These are phyloP conservation scores for Boletellus ananas DNA, from an alignment of 768 basidiomycete species.

Conservation along the genomic window DNA sequence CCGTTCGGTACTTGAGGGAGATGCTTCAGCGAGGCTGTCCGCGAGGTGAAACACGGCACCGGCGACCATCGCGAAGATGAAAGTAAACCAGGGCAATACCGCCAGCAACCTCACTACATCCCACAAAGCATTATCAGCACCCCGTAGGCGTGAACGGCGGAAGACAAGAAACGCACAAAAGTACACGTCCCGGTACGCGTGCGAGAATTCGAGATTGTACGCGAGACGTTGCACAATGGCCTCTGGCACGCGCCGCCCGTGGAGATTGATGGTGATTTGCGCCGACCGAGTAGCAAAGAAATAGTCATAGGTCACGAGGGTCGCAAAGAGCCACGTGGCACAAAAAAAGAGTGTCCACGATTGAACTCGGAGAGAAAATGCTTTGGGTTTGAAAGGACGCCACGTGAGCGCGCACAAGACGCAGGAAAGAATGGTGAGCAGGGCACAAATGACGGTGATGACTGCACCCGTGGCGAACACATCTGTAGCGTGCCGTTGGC, in stretches of 20 bases:
- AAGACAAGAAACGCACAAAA: slow-evolving; percentile 36
- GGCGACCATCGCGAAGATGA: slow-evolving; percentile 38
- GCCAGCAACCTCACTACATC: slow-evolving; percentile 45
- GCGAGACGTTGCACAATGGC: slow-evolving; percentile 36
- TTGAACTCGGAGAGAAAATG: slow-evolving; percentile 29
- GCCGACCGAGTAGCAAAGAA: slow-evolving; percentile 45
- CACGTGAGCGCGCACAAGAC: slow-evolving; percentile 25
- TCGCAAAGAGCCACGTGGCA: slow-evolving; percentile 45
- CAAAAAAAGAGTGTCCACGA: slow-evolving; percentile 39
- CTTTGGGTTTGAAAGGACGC: slow-evolving; percentile 2
- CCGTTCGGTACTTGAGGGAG: neutral
- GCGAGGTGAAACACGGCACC: slow-evolving; percentile 35
- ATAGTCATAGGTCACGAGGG: slow-evolving; percentile 45
- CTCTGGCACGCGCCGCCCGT: slow-evolving; percentile 34
- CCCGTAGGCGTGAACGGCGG: neutral
- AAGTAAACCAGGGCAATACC: slow-evolving; percentile 51
- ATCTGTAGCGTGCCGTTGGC: slow-evolving; percentile 26
- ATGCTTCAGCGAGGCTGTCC: slow-evolving; percentile 8
- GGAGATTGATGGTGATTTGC: slow-evolving; percentile 42
- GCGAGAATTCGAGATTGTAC: slow-evolving; percentile 36
- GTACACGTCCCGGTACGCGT: slow-evolving; percentile 41
- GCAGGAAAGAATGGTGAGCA: slow-evolving; percentile 32
- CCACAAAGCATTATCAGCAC: neutral
- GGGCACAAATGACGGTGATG: slow-evolving; percentile 32
- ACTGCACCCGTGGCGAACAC: slow-evolving; percentile 38